Base-by-base conservation (phyloP, 2,329 filamentous ascomycete genomes). In the Chalaropsis thielavioides region DNA sequence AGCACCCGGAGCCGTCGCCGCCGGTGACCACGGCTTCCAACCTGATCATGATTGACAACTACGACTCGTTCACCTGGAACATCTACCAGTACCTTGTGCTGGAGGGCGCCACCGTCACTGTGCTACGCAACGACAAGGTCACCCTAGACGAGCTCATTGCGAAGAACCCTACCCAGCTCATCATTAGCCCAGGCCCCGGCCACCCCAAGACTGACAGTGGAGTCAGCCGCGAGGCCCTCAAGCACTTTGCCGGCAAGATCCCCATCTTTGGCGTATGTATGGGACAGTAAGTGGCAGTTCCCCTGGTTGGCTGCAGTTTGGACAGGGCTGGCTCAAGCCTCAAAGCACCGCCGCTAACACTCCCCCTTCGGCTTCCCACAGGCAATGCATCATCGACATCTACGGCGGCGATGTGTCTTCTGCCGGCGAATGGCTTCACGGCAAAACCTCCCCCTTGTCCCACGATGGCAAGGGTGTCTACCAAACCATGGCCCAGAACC, bases 21-120 rank as follows among this genome's bases (percentile, higher is more conserved):
- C 85, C 86, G 43, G 80, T 96, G 63, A 75, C 87, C 27, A 91
- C 86, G 62, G 94, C 94, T 31, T 89, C 88, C 66, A 97, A 97
- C 75, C 82, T 99, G 66, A 83, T 99, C 68, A 81, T 99, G 69
- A 96, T 99, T 72, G 94, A 99, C 80, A 99, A 99, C 77, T 99
- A 97, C 76, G 94, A 99, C 76, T 97, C 94, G 2, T 99, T 99
- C 75, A 96, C 92, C 67, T 99, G 92, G 90, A 99, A 99, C 73
- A 90, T 99, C 67, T 99, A 97, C 75, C 95, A 99, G 75, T 99
- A 99, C 72, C 84, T 99, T 1, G 88, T 92, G 6, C 85, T 99
- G n/a, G 94, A 97, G 74, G 94, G 94, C 40, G 94, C 95, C 35
- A 88, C 80, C 0, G 94, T 96, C 62, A 89, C 87, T 3, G 94